A percentile compares a stretch with the other conserved stretches of the same genome.
Conservation (phyloP, 805 yeast genomes). For the Candida suzukii region DNA sequence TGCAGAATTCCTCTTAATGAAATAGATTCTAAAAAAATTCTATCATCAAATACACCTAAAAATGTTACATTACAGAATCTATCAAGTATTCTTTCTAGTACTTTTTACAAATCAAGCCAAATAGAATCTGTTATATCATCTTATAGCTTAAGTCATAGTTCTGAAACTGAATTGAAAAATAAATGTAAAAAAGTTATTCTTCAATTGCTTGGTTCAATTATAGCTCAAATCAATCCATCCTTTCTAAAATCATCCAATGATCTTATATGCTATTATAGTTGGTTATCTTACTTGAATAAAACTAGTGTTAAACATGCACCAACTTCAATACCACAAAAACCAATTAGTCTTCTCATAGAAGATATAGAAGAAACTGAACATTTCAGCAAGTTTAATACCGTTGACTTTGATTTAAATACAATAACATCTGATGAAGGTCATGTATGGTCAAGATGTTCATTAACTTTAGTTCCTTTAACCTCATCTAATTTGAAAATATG, state of each 20-base stretch:
- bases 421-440: conserved; percentile 21
- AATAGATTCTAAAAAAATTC: not conserved
- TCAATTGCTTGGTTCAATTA: not conserved
- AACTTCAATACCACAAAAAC: too few relatives aligned
- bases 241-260: not conserved
- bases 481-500: conserved; percentile 27
- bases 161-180: not conserved
- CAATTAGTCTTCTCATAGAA: conserved; percentile 3
- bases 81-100: not conserved
- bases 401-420: conserved; percentile 3
- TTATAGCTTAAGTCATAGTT: not conserved
- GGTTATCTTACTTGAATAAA: not conserved
- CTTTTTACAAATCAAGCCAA: not conserved
- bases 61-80: not conserved
- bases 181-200: not conserved
- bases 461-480: conserved; percentile 30
- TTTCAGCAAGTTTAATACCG: conserved; percentile 2
- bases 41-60: not conserved
- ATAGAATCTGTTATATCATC: not conserved
- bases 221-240: not conserved
- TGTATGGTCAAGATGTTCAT: conserved; percentile 30
- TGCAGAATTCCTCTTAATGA: not conserved
- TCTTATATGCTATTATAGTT: not conserved
- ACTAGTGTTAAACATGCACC: not conserved
- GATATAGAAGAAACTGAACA: conserved; percentile 9